Percentiles rank a stretch among this genome's conserved stretches.
Evolutionary conservation across 1,139 yeast species (phyloP).

Genomic region (Kurtzmaniella quercitrusa): DNA sequence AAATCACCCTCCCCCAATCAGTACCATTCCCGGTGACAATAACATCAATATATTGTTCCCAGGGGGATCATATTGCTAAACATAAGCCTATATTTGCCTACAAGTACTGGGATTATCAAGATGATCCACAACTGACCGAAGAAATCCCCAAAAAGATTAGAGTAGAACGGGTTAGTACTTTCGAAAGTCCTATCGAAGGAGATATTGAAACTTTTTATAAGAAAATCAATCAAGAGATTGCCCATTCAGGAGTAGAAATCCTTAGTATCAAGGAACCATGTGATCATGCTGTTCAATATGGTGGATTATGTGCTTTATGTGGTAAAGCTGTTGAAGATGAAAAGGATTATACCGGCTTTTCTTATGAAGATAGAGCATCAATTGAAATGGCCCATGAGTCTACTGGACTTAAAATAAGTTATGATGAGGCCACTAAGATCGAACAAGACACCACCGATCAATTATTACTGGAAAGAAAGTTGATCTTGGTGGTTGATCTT

Average conservation of each 20-base stretch:
- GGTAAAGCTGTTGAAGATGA: slow-evolving; percentile 83
- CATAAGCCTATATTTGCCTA: slow-evolving; percentile 58
- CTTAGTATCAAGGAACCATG: slow-evolving; percentile 75
- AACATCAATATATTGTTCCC: slow-evolving; percentile 41
- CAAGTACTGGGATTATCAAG: slow-evolving; percentile 66
- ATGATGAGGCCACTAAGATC: slow-evolving; percentile 80
- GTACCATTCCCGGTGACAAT: slow-evolving; percentile 70
- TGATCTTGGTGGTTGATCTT: slow-evolving; percentile 89
- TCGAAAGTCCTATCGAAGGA: slow-evolving; percentile 84
- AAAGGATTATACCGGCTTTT: slow-evolving; percentile 73
- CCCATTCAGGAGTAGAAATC: slow-evolving; percentile 45
- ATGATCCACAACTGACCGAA: slow-evolving; percentile 48
- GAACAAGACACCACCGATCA: slow-evolving; percentile 65
- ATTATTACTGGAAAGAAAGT: slow-evolving; percentile 57
- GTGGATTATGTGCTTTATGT: slow-evolving; percentile 93
- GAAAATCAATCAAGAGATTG: slow-evolving; percentile 56
- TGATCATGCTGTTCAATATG: slow-evolving; percentile 90
- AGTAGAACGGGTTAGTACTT: slow-evolving; percentile 63
- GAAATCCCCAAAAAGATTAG: slow-evolving; percentile 42
- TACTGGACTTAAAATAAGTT: slow-evolving; percentile 77
- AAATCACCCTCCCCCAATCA: slow-evolving; percentile 47
- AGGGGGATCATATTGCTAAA: slow-evolving; percentile 45
- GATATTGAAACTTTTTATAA: slow-evolving; percentile 49
- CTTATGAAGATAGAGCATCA: slow-evolving; percentile 73
- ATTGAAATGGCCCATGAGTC: slow-evolving; percentile 89